A percentile compares a stretch with the other conserved stretches of the same genome.
These are phyloP conservation scores for Westerdykella aurantiaca DNA, from an alignment of 2,329 filamentous ascomycete genomes.

Conservation along the genomic window DNA sequence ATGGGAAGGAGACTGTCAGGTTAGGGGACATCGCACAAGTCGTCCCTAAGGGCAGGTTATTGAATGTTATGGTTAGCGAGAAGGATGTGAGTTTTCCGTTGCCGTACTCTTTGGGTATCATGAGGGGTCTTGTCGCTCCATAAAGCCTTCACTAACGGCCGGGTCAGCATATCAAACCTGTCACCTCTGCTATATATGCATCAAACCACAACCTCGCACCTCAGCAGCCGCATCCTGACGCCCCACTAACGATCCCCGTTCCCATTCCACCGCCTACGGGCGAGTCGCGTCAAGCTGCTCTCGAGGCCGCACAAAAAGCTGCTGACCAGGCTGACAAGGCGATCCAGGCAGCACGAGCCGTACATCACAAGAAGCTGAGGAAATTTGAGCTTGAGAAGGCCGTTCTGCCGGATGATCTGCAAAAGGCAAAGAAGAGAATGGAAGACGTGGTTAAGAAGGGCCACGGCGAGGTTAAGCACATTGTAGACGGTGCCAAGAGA, in stretches of 20 bases:
- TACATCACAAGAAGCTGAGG: conserved; percentile 46
- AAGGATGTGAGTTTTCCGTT: conserved; percentile 48
- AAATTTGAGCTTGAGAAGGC: conserved; percentile 40
- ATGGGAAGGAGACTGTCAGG: conserved; percentile 47
- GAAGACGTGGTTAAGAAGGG: conserved; percentile 48
- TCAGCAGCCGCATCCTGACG: conserved; percentile 46
- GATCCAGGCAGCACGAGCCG: conserved; percentile 41
- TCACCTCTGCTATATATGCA: conserved; percentile 49
- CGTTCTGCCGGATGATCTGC: conserved; percentile 45
- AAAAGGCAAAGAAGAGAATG: conserved; percentile 46
- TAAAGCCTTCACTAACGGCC: neutral
- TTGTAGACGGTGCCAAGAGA: conserved; percentile 45
- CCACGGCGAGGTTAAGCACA: conserved; percentile 44
- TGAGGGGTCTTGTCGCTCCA: conserved; percentile 3
- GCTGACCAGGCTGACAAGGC: conserved; percentile 39
- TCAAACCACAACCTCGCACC: conserved; percentile 48
- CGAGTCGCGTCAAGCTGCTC: conserved; percentile 44
- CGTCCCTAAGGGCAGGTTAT: conserved; percentile 56
- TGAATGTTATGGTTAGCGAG: conserved; percentile 60
- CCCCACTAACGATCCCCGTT: conserved; percentile 49
- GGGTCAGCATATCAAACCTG: conserved; percentile 49
- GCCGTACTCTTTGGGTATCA: neutral
- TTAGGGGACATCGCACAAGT: conserved; percentile 62
- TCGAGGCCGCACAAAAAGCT: conserved; percentile 38
- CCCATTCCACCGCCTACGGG: conserved; percentile 54